These are phyloP conservation scores for Beta macrorhiza DNA, from an alignment of 179 eudicot genomes.

Conservation along the genomic window DNA sequence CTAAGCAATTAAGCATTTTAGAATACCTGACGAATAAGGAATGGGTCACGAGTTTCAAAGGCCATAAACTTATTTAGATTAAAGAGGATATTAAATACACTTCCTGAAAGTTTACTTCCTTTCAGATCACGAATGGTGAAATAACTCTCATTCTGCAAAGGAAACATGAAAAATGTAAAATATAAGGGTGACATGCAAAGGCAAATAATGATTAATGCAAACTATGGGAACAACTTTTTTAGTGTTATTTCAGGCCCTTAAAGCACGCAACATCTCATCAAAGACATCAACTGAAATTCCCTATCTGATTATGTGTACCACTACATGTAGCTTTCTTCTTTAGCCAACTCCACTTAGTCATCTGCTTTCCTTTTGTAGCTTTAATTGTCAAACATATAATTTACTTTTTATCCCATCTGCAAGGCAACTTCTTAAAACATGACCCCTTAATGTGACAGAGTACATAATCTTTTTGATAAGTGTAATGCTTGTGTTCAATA, in stretches of 20 bases:
- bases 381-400: not conserved
- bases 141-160: constrained; percentile 74
- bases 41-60: constrained; percentile 97
- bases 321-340: not conserved
- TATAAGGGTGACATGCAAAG: not conserved
- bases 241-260: no score
- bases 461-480: not conserved
- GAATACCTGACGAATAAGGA: constrained; percentile 91
- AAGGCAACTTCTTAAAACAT: not conserved
- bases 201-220: not conserved
- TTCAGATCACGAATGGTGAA: constrained; percentile 77
- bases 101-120: constrained; percentile 77
- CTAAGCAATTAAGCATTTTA: not conserved
- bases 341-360: not conserved
- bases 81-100: constrained; percentile 87
- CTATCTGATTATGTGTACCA: not conserved
- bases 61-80: constrained; percentile 97
- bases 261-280: not conserved
- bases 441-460: not conserved
- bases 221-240: no score
- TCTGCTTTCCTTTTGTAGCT: not conserved
- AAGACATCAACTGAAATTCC: not conserved
- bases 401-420: not conserved
- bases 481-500: not conserved
- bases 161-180: constrained; percentile 13